Percentiles rank a stretch among this genome's conserved stretches.
These are phyloP conservation scores for Sextonia rubra DNA, from an alignment of 164 flowering plant genomes.

Conservation along the genomic window DNA sequence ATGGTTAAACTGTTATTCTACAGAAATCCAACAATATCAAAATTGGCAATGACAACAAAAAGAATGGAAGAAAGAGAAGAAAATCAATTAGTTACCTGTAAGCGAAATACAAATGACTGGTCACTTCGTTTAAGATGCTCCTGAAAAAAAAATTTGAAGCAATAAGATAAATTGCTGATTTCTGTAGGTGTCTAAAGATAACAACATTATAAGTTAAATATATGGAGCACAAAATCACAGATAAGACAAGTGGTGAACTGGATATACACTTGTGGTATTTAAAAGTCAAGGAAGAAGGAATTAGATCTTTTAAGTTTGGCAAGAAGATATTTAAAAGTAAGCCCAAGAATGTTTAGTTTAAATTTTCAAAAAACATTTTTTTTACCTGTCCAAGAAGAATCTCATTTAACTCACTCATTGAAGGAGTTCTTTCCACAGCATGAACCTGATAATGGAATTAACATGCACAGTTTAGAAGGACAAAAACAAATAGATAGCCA, in stretches of 20 bases:
- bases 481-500: neutral
- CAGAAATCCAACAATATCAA: neutral
- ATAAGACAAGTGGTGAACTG: neutral
- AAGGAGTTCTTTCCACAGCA: slow-evolving; percentile 92
- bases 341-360: neutral
- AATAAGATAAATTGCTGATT: neutral
- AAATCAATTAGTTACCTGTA: slow-evolving; percentile 55
- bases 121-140: slow-evolving; percentile 93
- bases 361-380: neutral
- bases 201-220: neutral
- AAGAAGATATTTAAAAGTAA: neutral
- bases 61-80: neutral
- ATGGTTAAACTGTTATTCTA: neutral
- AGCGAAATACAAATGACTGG: slow-evolving; percentile 82
- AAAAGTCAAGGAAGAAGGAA: neutral
- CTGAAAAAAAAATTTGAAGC: slow-evolving; percentile 52
- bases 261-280: too few species aligned
- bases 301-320: neutral
- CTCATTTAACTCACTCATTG: slow-evolving; percentile 97
- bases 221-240: neutral
- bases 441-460: slow-evolving; percentile 55
- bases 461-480: neutral
- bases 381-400: slow-evolving; percentile 94
- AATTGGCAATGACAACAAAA: neutral
- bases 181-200: neutral